Conservation (phyloP, 805 yeast species). For the Saccharomycopsis fermentans region DNA sequence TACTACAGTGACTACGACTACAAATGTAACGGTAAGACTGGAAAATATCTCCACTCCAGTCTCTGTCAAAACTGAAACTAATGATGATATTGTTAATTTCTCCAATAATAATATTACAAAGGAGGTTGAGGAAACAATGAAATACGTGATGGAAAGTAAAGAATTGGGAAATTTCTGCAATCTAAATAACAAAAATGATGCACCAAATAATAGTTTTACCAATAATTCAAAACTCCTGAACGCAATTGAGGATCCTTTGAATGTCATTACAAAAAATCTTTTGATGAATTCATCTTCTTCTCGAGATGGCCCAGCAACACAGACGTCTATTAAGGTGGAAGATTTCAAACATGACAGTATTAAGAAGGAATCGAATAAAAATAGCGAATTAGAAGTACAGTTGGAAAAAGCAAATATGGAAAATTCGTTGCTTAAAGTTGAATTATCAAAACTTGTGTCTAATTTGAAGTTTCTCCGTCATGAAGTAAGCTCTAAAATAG, state of each 20-base stretch:
- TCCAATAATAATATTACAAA: background rate
- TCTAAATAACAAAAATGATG: background rate
- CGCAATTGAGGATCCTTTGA: background rate
- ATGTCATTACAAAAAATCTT: background rate
- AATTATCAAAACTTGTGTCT: slow-evolving; percentile 35
- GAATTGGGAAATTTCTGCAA: background rate
- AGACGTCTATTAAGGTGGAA: background rate
- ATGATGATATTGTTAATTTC: background rate
- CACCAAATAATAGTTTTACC: background rate
- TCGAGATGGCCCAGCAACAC: background rate
- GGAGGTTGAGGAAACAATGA: background rate
- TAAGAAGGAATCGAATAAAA: slow-evolving; percentile 20
- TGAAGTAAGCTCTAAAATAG: slow-evolving; percentile 8
- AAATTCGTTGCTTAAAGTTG: slow-evolving; percentile 33
- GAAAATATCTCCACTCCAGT: background rate
- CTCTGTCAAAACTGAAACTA: background rate
- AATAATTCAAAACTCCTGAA: background rate
- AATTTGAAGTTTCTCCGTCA: slow-evolving; percentile 31
- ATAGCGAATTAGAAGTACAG: slow-evolving; percentile 31
- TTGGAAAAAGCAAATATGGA: slow-evolving; percentile 36
- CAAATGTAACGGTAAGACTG: background rate
- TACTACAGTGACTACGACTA: background rate
- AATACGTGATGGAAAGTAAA: background rate
- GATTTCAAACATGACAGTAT: background rate
- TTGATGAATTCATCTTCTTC: background rate